Evolutionary conservation across 306 rosid species (phyloP).

Genomic region (Argentina anserina): DNA sequence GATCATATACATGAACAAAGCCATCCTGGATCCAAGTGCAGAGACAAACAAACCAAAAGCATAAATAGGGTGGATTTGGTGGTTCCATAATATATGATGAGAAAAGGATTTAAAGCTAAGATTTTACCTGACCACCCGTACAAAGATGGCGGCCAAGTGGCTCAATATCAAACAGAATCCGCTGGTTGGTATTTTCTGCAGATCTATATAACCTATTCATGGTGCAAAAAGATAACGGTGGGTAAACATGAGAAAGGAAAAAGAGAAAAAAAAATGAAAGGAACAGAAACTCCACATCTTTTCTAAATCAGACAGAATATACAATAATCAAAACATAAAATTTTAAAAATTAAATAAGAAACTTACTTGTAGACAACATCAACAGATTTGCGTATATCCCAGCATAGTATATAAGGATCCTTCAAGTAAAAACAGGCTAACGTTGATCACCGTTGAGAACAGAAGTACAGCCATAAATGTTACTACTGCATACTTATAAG

Average conservation of each 20-base stretch:
- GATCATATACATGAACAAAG: constrained; percentile 78
- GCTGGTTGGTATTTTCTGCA: constrained; percentile 82
- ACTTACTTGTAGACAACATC: constrained; percentile 89
- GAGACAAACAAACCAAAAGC: background rate
- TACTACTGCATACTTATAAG: background rate
- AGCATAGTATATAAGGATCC: constrained; percentile 97
- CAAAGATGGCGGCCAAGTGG: constrained; percentile 81
- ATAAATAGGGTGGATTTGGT: constrained; percentile 8
- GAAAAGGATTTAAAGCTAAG: constrained; percentile 16
- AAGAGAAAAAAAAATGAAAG: background rate
- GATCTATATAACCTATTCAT: constrained; percentile 78
- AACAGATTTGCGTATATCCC: constrained; percentile 93
- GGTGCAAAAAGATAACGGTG: background rate
- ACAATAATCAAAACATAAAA: background rate
- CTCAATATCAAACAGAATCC: constrained; percentile 86
- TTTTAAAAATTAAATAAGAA: background rate
- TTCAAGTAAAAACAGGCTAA: constrained; percentile 39
- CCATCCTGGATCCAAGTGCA: constrained; percentile 63
- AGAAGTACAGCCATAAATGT: constrained; percentile 9
- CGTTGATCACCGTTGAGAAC: constrained; percentile 7
- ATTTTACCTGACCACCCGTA: constrained; percentile 92
- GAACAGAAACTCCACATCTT: background rate
- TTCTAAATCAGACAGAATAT: constrained; percentile 14
- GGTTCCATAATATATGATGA: constrained; percentile 17
- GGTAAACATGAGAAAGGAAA: background rate